Evolutionary conservation across 371 early-diverging fungal genomes (phyloP).

Genomic region (Basidiobolus meristosporus): DNA sequence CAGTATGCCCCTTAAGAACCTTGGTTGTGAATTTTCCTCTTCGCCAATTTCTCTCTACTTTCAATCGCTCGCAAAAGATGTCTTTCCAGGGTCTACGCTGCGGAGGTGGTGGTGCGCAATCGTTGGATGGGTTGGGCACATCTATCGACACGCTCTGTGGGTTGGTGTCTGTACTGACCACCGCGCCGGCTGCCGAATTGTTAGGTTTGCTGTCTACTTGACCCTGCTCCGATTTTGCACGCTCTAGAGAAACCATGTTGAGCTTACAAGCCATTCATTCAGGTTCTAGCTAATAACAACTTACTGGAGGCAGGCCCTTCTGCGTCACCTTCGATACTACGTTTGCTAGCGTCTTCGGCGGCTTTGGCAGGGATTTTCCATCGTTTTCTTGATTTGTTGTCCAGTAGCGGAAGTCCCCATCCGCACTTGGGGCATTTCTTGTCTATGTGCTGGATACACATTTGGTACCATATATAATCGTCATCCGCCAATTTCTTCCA

Average conservation of each 20-base stretch:
- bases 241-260: no score
- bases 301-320: not conserved
- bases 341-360: not conserved
- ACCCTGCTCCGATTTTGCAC: no score
- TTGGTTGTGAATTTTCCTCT: conserved; percentile 34
- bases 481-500: conserved; percentile 65
- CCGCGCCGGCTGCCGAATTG: no score
- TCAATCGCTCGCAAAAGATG: conserved; percentile 60
- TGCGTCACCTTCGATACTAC: not conserved
- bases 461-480: conserved; percentile 73
- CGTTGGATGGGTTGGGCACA: conserved; percentile 6
- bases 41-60: conserved; percentile 75
- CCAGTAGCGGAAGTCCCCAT: conserved; percentile 74
- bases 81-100: conserved; percentile 43
- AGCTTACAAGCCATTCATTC: no score
- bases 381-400: not conserved
- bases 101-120: conserved; percentile 8
- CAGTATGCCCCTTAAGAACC: conserved; percentile 50
- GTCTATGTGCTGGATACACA: conserved; percentile 94
- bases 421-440: conserved; percentile 88
- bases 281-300: no score
- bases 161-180: no score
- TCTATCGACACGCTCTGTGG: no score
- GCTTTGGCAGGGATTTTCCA: not conserved
- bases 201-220: no score